Evolutionary conservation across 2,329 filamentous ascomycete genomes (phyloP), one percentile per base, ranked within the genome.

Genomic region (Chaetomium globosum): DNA sequence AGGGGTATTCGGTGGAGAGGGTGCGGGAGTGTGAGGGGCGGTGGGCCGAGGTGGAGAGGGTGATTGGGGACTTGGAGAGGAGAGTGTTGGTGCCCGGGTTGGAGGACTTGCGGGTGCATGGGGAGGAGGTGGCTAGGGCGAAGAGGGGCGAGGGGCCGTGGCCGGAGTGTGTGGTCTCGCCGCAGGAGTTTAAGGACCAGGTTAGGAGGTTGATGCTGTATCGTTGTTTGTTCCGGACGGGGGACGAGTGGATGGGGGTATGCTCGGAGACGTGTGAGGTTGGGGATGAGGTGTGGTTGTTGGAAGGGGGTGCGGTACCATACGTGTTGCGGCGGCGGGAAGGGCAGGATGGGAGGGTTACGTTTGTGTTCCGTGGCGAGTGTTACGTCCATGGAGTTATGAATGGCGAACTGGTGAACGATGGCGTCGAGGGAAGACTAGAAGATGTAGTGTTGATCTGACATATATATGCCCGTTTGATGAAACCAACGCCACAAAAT

Each of bases 211-310:
- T 64, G 2, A 64, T 67, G 57, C 2, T 39, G 53, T 48, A 59
- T 26, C 60, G 65, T 21, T 49, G 57, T 43, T 43, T 67, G 54
- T 67, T 67, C 12, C 53, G n/a, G 1, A 64, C 61, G 23, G 39
- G 19, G 19, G 56, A 54, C 0, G 62, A 43, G 9, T 63, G 65
- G 65, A 28, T 67, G 12, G 65, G 62, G 0, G 52, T 63, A 1
- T 67, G 65, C 23, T 39, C 51, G 9, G 28, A 59, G 26, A 54
- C 53, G 3, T 59, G 58, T 19, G 13, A 60, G 51, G 54, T 51
- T 2, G 65, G 65, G 7, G 65, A 67, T n/a, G 65, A 67, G 26
- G 62, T 67, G 33, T 67, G 62, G 65, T 19, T 67, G 8, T 9
- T 67, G 19, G 62, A 67, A 21, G 57, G 59, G 2, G 65, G 65